Conservation (phyloP, 306 rosid species). For the Lotus japonicus region DNA sequence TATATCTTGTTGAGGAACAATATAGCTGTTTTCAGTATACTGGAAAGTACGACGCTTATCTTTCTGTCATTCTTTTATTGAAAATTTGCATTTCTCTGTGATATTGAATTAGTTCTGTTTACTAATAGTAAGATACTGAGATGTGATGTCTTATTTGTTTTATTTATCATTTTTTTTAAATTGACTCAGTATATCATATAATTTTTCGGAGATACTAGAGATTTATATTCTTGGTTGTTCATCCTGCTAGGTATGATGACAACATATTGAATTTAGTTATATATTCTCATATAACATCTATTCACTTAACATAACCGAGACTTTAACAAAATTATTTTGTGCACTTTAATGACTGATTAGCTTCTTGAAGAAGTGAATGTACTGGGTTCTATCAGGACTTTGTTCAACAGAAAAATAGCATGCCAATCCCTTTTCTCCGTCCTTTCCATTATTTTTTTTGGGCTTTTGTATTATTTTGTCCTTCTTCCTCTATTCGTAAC, state of each 20-base stretch:
- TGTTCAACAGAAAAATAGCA: neutral
- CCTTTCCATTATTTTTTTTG: constrained; percentile 1
- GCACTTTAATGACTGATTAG: constrained; percentile 12
- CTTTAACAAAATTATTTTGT: neutral
- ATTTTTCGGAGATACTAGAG: neutral
- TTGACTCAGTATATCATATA: neutral
- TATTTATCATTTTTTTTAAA: neutral
- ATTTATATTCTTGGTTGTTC: constrained; percentile 9
- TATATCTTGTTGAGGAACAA: constrained; percentile 47
- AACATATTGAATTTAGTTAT: neutral
- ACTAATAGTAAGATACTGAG: constrained; percentile 5
- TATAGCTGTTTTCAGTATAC: constrained; percentile 56
- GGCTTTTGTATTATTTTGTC: neutral
- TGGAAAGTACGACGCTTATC: constrained; percentile 48
- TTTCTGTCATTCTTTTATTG: constrained; percentile 7
- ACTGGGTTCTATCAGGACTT: neutral
- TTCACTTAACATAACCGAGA: neutral
- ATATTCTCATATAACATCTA: neutral
- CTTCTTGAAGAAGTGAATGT: neutral
- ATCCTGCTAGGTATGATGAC: constrained; percentile 6
- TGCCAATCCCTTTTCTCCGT: neutral
- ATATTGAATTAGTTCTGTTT: constrained; percentile 2
- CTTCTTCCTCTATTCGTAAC: constrained; percentile 13
- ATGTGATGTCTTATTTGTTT: neutral
- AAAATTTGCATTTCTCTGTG: constrained; percentile 3